Conservation (phyloP, 306 rosid species). For the Styphnolobium japonicum region DNA sequence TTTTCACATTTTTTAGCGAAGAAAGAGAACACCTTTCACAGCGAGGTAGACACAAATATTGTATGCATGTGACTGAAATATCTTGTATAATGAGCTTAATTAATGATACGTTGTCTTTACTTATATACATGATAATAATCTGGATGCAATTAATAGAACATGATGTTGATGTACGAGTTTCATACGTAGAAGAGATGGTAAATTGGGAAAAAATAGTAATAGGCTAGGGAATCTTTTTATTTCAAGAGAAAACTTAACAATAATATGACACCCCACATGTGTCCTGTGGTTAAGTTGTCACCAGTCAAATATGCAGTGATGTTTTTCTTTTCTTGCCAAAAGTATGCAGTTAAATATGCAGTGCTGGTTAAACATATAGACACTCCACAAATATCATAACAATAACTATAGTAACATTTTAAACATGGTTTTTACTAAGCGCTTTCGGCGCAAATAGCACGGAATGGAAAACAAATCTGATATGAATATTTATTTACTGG, state of each 20-base stretch:
- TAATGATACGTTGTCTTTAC: background rate
- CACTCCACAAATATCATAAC: background rate
- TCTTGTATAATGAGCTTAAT: background rate
- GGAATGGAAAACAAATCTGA: background rate
- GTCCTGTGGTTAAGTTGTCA: background rate
- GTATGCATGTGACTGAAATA: background rate
- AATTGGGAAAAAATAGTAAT: background rate
- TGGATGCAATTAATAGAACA: background rate
- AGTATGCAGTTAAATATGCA: background rate
- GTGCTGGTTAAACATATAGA: background rate
- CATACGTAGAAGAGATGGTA: background rate
- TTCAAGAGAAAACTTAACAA: background rate
- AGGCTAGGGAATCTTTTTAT: background rate
- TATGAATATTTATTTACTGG: background rate
- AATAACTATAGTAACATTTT: background rate
- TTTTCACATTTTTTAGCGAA: background rate
- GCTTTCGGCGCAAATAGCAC: slow-evolving; percentile 14
- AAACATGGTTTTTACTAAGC: background rate
- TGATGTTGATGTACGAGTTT: slow-evolving; percentile 5
- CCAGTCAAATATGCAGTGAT: background rate
- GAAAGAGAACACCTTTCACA: background rate
- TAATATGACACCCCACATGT: slow-evolving; percentile 1
- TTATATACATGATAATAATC: background rate
- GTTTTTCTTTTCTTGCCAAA: too few species aligned
- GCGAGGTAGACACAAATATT: background rate